These are phyloP conservation scores for Claviceps lovelessii DNA, from an alignment of 2,329 filamentous ascomycete genomes.

Conservation along the genomic window DNA sequence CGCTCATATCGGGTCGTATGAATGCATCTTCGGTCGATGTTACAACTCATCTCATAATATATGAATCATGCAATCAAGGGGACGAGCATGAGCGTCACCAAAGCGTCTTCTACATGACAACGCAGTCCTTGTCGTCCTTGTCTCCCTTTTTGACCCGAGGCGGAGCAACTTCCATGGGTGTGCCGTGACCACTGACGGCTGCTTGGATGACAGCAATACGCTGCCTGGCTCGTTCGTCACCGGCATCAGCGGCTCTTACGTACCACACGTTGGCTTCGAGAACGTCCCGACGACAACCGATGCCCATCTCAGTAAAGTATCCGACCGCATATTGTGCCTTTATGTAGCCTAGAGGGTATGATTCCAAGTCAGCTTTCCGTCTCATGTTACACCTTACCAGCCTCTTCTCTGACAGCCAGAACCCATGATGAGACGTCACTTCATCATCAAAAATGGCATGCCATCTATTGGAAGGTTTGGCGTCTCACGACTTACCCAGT, in stretches of 20 bases:
- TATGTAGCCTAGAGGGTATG: constrained; percentile 37
- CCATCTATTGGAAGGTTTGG: not conserved
- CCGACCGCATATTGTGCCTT: constrained; percentile 88
- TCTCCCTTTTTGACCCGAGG: constrained; percentile 36
- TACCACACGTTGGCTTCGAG: constrained; percentile 98
- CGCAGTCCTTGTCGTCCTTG: constrained; percentile 41
- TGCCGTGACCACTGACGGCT: constrained; percentile 49
- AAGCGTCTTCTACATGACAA: constrained; percentile 36
- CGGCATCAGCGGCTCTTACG: constrained; percentile 82
- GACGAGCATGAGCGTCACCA: not conserved
- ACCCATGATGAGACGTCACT: not conserved
- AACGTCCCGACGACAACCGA: constrained; percentile 86
- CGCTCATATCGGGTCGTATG: not conserved
- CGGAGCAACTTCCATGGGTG: constrained; percentile 42
- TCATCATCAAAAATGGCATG: not conserved
- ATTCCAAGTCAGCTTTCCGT: not conserved
- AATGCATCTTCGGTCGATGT: not conserved
- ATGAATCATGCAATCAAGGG: not conserved
- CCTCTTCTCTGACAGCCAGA: not conserved
- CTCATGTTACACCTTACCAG: not conserved
- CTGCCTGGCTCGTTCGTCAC: constrained; percentile 79
- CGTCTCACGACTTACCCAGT: constrained; percentile 44
- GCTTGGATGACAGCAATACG: constrained; percentile 74
- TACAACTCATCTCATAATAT: not conserved
- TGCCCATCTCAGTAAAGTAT: constrained; percentile 98